Base-by-base conservation (phyloP, 768 basidiomycete species). In the Calocybe cyanea region DNA sequence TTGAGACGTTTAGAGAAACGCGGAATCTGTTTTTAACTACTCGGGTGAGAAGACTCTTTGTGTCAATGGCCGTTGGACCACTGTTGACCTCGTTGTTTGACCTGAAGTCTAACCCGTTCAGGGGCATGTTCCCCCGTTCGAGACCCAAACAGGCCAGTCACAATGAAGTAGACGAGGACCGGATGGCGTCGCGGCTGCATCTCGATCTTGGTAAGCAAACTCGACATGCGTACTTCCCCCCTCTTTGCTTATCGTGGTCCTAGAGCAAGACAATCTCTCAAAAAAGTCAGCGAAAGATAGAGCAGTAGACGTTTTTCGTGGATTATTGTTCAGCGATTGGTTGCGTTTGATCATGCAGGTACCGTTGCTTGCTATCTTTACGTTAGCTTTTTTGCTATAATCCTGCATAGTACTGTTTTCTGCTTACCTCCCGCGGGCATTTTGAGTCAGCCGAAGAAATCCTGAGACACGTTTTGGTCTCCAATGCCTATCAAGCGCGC, bases 1-100 rank as follows among this genome's bases (percentile, higher is more conserved):
- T 96, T 3, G 93, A 96, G 49, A 83, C 80, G 61, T 97, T 93
- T 66, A 71, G 95, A 42, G 85, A 92, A 67, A 93, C 93, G 0
- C 76, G 84, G 50, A 79, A 83, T 50, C 60, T 97, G 51, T 99
- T 95, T 59, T 73, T 85, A 55, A 81, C 85, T 2, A 83, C 83
- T 21, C 68, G 84, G 55, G 92, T 92, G 49, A 55, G 81, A 65
- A 2, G 17, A 23, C 20, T 45, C 33, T n/a, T 34, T 18, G 38
- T 31, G 34, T 39, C 28, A 0, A 7, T 41, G 49, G 44, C n/a
- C n/a, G n/a, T n/a, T n/a, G n/a, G n/a, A n/a, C n/a, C n/a, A n/a
- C n/a, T n/a, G n/a, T n/a, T n/a, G n/a, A n/a, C n/a, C n/a, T n/a
- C n/a, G n/a, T n/a, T n/a, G n/a, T n/a, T n/a, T 42, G 28, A 8